Evolutionary conservation across 306 rosid species (phyloP), one percentile per base, ranked within the genome.

Genomic region (Arachis hypogaea): DNA sequence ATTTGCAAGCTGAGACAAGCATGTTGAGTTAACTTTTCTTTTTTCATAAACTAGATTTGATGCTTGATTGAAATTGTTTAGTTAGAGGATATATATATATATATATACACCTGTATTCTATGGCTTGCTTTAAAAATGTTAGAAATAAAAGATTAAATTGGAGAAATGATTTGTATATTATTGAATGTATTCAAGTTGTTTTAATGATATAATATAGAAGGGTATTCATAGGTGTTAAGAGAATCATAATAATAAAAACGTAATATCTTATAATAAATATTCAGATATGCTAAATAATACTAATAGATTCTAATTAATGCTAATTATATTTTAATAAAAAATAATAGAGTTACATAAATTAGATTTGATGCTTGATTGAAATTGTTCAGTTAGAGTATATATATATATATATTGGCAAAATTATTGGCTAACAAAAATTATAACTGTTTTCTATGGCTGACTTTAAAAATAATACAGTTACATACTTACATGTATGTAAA

Each of bases 1-100:
- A 40, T 43, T 64, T 74, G 69, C 64, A 43, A 50, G 77, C 81
- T 62, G 67, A 65, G 62, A 76, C 60, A 72, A 68, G 80, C 83
- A 45, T 60, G 68, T 44, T 66, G 10, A 75, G 73, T 50, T 71
- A 47, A 59, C 33, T 49, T 36, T 74, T 9, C 69, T 73, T 33
- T 33, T 33, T 33, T 33, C 38, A 33, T 33, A 33, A 33, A 33
- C 40, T 68, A 16, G 77, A 70, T 78, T 59, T 68, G 68, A 46
- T 68, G 77, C 68, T 45, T 38, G 51, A 22, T 12, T 71, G 50
- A 67, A 16, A 54, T 67, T 42, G 64, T 33, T 59, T 22, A 49
- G 14, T 43, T 62, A 7, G 38, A 60, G 50, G 44, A 46, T 46
- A 76, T 40, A 14, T 14, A 14, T 14, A 14, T 14, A 14, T 14